phyloP scores from a whole-genome alignment of 768 basidiomycete genomes.

The Suillus occidentalis region DNA sequence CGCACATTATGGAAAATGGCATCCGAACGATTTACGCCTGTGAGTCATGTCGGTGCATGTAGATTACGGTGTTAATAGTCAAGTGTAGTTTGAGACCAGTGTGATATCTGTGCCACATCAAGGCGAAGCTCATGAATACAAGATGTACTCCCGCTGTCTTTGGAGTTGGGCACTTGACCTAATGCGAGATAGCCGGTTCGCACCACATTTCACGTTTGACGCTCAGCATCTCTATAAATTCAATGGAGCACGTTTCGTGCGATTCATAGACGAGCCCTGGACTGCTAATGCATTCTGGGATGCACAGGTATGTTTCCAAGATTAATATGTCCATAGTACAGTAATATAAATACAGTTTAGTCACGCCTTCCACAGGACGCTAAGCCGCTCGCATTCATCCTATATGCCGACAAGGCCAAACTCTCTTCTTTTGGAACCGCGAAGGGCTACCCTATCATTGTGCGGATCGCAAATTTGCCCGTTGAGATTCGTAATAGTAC shows the following conservation, averaged over 20 bases:
- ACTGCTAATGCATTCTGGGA: slow-evolving; percentile 37
- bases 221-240: slow-evolving; percentile 30
- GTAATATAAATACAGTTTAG: background rate
- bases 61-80: background rate
- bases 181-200: background rate
- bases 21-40: background rate
- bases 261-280: slow-evolving; percentile 38
- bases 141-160: background rate
- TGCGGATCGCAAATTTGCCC: background rate
- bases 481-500: background rate
- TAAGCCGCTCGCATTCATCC: background rate
- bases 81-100: background rate
- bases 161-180: background rate
- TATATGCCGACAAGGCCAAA: background rate
- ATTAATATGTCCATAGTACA: background rate
- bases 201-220: background rate
- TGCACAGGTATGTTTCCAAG: slow-evolving; percentile 31
- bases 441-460: background rate
- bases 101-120: background rate
- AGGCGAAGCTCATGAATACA: background rate
- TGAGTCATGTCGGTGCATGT: background rate
- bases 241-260: slow-evolving; percentile 25
- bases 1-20: background rate
- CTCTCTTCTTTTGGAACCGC: background rate
- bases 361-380: background rate